Percentiles rank a stretch among this genome's conserved stretches.
Conservation (phyloP, 192 early-diverging fungal genomes). For the Allomyces arbusculus region DNA sequence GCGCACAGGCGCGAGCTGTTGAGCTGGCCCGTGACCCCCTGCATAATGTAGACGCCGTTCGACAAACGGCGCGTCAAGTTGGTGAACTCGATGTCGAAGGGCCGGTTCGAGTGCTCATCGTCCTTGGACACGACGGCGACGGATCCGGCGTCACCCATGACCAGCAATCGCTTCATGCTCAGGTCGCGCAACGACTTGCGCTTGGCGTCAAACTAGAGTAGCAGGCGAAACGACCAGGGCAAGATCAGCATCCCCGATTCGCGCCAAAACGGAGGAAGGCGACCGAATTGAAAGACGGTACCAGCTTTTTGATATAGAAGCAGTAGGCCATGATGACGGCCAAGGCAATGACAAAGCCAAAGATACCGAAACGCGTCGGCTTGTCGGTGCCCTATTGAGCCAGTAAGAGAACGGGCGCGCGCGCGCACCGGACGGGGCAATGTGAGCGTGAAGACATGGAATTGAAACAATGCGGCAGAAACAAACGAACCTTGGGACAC, state of each 20-base stretch:
- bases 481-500: background rate
- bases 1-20: conserved; percentile 31
- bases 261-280: no score
- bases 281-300: no score
- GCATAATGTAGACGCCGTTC: conserved; percentile 26
- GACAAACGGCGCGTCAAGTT: conserved; percentile 14
- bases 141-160: conserved; percentile 3
- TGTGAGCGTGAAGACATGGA: conserved; percentile 10
- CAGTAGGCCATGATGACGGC: background rate
- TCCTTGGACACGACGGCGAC: conserved; percentile 6
- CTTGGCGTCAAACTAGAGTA: background rate
- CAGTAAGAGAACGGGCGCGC: conserved; percentile 8
- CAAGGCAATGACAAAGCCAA: background rate
- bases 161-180: conserved; percentile 6
- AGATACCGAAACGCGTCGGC: background rate
- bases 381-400: conserved; percentile 1
- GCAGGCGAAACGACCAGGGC: no score
- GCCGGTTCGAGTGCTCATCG: conserved; percentile 2
- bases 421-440: conserved; percentile 17
- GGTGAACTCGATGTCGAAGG: conserved; percentile 36
- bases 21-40: conserved; percentile 34
- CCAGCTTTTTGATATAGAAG: background rate
- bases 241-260: no score
- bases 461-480: background rate
- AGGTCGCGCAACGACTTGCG: conserved; percentile 6